Percentiles rank a stretch among this genome's conserved stretches.
These are phyloP conservation scores for Quercus tomentella DNA, from an alignment of 331 rosid species.

Conservation along the genomic window DNA sequence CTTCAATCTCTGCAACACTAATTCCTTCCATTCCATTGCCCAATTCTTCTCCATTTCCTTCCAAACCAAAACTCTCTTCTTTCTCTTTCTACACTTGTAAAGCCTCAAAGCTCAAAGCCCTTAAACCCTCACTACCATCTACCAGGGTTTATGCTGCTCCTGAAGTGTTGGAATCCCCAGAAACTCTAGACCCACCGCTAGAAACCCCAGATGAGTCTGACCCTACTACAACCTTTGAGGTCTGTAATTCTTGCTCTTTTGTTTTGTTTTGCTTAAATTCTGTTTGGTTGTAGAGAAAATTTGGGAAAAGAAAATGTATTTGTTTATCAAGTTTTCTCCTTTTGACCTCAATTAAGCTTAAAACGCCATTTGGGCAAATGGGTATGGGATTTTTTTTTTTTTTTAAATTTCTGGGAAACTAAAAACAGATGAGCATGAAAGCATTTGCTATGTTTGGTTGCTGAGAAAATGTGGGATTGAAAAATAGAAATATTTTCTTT, in stretches of 20 bases:
- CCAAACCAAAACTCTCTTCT: conserved; percentile 35
- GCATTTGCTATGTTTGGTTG: background rate
- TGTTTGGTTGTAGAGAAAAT: background rate
- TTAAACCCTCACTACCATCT: conserved; percentile 38
- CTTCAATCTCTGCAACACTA: conserved; percentile 57
- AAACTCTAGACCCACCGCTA: conserved; percentile 36
- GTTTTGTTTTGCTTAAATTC: background rate
- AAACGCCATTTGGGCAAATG: background rate
- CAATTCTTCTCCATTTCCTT: conserved; percentile 34
- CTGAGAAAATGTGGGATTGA: background rate
- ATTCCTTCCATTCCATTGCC: conserved; percentile 51
- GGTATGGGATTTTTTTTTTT: no score
- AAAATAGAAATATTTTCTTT: background rate
- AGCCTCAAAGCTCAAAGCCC: conserved; percentile 33
- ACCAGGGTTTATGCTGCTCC: conserved; percentile 69
- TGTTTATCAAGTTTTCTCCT: background rate
- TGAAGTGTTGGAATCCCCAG: conserved; percentile 57
- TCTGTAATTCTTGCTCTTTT: conserved; percentile 21
- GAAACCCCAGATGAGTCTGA: conserved; percentile 37
- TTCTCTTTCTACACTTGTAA: conserved; percentile 23
- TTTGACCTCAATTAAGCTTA: background rate
- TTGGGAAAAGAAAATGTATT: background rate
- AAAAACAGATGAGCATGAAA: no score
- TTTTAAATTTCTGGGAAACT: background rate
- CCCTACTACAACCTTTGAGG: conserved; percentile 34